Conservation (phyloP, 805 yeast species). For the Nematodospora valgi region DNA sequence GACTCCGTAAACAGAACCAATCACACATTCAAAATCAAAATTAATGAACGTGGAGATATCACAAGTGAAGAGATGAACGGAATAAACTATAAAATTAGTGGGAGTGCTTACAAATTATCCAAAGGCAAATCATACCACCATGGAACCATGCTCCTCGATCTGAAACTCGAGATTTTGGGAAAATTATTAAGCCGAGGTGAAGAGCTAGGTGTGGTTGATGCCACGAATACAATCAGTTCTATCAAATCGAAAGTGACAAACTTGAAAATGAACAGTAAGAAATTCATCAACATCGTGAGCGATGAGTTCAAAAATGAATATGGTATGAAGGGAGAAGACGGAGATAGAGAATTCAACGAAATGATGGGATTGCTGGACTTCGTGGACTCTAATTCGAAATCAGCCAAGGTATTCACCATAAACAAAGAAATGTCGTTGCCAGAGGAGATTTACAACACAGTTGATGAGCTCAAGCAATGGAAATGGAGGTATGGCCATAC, state of each 20-base stretch:
- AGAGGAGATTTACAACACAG: constrained; percentile 38
- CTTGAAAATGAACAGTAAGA: constrained; percentile 41
- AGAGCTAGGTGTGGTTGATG: constrained; percentile 37
- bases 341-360: constrained; percentile 20
- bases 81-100: constrained; percentile 63
- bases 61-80: constrained; percentile 26
- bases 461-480: constrained; percentile 51
- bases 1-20: constrained; percentile 23
- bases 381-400: constrained; percentile 16
- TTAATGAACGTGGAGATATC: constrained; percentile 82
- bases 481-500: constrained; percentile 76
- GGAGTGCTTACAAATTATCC: constrained; percentile 88
- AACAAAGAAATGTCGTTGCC: constrained; percentile 27
- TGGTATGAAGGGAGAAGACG: constrained; percentile 11
- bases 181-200: constrained; percentile 53
- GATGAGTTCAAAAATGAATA: constrained; percentile 37
- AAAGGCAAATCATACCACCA: constrained; percentile 86
- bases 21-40: constrained; percentile 16
- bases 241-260: constrained; percentile 81
- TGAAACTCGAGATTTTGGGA: constrained; percentile 58
- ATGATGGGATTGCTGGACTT: constrained; percentile 33
- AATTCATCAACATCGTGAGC: constrained; percentile 45
- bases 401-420: constrained; percentile 15
- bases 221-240: constrained; percentile 61
- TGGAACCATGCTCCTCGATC: constrained; percentile 85